Percentiles rank a stretch among this genome's conserved stretches.
phyloP scores from a whole-genome alignment of 371 early-diverging fungal species.

The Mortierella polycephala region DNA sequence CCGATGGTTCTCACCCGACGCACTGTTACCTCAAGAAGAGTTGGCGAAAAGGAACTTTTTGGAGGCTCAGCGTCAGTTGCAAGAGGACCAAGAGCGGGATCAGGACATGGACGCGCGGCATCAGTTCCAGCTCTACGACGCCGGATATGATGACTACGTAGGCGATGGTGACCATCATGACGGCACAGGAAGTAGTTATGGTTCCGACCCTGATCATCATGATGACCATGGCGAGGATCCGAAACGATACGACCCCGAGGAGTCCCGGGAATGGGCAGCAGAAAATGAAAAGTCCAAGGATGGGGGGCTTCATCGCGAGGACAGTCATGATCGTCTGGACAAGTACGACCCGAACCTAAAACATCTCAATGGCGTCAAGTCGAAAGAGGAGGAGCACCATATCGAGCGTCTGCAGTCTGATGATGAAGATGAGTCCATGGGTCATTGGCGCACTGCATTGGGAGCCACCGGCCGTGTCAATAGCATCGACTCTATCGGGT shows the following conservation, averaged over 20 bases:
- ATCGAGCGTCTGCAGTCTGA: constrained; percentile 34
- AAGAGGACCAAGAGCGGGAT: no score
- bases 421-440: constrained; percentile 24
- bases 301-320: constrained; percentile 12
- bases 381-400: constrained; percentile 2
- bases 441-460: neutral
- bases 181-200: neutral
- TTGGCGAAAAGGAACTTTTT: constrained; percentile 29
- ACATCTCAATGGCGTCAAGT: neutral
- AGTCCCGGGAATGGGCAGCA: neutral
- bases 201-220: neutral
- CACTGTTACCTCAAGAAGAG: constrained; percentile 50
- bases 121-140: constrained; percentile 18
- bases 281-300: neutral
- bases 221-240: neutral
- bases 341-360: constrained; percentile 10
- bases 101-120: constrained; percentile 1
- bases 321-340: constrained; percentile 8
- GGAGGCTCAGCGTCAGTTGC: constrained; percentile 3
- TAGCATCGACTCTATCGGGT: constrained; percentile 19
- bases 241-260: neutral
- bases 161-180: constrained; percentile 5
- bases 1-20: constrained; percentile 68
- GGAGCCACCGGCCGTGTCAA: constrained; percentile 7
- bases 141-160: constrained; percentile 21